A percentile compares a stretch with the other conserved stretches of the same genome.
Evolutionary conservation across 441 rosid genomes (phyloP).

Genomic region (Erodium moschatum): DNA sequence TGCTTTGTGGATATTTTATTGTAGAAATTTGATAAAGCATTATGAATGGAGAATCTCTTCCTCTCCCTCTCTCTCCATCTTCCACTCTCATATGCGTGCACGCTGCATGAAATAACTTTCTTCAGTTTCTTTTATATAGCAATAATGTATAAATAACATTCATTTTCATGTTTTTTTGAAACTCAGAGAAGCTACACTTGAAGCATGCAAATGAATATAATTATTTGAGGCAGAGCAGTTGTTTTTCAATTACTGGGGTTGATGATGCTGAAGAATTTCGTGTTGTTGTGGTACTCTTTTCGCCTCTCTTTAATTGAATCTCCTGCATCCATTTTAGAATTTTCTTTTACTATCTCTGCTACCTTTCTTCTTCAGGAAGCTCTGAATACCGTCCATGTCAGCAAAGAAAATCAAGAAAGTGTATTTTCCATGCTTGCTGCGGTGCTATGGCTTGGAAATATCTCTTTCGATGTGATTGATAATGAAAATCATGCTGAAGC

Average conservation of each 20-base stretch:
- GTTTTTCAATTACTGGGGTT: constrained; percentile 23
- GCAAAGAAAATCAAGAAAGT: constrained; percentile 92
- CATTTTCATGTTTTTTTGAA: constrained; percentile 18
- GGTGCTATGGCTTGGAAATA: constrained; percentile 88
- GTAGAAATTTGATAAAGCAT: background rate
- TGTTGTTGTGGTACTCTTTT: constrained; percentile 48
- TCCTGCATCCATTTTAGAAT: constrained; percentile 14
- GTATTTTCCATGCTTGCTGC: constrained; percentile 94
- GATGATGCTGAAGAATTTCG: constrained; percentile 71
- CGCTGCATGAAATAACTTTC: background rate
- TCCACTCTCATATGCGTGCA: background rate
- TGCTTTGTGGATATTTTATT: background rate
- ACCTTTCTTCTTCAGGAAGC: constrained; percentile 59
- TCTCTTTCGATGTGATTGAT: constrained; percentile 69
- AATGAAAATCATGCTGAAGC: constrained; percentile 94
- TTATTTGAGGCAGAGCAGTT: constrained; percentile 81
- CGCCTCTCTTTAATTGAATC: constrained; percentile 14
- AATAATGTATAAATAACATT: constrained; percentile 7
- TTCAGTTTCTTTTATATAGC: background rate
- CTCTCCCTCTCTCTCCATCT: background rate
- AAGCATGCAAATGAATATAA: constrained; percentile 65
- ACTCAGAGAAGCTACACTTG: constrained; percentile 75
- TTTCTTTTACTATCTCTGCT: constrained; percentile 14
- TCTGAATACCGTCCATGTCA: constrained; percentile 83
- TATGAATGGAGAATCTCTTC: background rate